phyloP scores from a whole-genome alignment of 2,329 filamentous ascomycete species.

The Talaromyces sp. region DNA sequence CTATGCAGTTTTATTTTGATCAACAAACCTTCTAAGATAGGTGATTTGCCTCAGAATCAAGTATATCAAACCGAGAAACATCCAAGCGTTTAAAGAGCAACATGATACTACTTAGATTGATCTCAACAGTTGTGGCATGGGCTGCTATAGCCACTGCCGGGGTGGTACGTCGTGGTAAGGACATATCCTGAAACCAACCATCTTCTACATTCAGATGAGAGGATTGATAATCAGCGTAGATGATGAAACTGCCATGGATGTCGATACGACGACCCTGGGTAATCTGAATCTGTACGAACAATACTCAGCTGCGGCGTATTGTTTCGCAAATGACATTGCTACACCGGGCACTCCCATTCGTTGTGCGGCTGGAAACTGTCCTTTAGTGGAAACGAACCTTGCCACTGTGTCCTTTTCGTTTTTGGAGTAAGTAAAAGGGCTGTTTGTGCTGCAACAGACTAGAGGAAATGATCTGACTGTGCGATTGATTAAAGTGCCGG shows the following conservation, averaged over 20 bases:
- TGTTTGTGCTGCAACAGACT: background rate
- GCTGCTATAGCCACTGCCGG: constrained; percentile 9
- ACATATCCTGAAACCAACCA: too few species aligned
- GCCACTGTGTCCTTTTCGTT: constrained; percentile 49
- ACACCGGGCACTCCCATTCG: constrained; percentile 39
- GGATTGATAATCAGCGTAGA: too few species aligned
- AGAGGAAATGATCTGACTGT: too few species aligned
- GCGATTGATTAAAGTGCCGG: background rate
- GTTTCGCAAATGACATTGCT: constrained; percentile 47
- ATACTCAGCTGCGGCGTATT: constrained; percentile 54
- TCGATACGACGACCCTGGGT: too few species aligned
- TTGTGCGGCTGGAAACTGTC: constrained; percentile 48
- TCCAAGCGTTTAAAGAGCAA: background rate
- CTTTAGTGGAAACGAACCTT: constrained; percentile 45
- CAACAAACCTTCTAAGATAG: background rate
- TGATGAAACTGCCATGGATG: too few species aligned
- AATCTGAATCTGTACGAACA: constrained; percentile 47
- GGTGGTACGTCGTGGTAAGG: constrained; percentile 9
- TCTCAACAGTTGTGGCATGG: background rate
- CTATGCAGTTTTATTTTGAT: background rate
- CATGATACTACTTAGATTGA: background rate
- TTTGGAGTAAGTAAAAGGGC: constrained; percentile 38
- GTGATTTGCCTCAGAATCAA: background rate
- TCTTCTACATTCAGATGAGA: too few species aligned
- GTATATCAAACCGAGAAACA: background rate